Conservation (phyloP, 1,284 basidiomycete species). For the Cryptococcus sp. region DNA sequence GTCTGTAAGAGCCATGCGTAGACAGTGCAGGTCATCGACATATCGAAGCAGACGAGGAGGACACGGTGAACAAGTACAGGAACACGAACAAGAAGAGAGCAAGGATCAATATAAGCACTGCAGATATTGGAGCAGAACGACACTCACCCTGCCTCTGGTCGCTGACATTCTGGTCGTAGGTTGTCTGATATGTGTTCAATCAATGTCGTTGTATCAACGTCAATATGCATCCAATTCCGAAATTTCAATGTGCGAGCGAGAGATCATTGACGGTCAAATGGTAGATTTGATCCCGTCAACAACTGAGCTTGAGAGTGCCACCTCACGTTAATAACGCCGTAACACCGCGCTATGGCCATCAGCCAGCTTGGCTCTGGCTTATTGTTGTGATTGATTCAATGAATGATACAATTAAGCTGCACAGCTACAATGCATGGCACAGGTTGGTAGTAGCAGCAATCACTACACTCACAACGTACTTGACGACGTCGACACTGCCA, state of each 20-base stretch:
- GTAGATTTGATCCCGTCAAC: slow-evolving; percentile 3
- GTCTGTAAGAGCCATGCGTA: slow-evolving; percentile 62
- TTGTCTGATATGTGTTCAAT: not conserved
- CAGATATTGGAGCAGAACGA: not conserved
- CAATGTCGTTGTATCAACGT: not conserved
- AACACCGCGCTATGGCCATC: not conserved
- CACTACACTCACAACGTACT: too few relatives aligned
- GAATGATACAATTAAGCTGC: too few relatives aligned
- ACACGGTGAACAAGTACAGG: too few relatives aligned
- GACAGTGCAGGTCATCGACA: not conserved
- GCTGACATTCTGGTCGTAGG: slow-evolving; percentile 25
- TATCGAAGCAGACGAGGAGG: too few relatives aligned
- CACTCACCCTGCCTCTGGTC: slow-evolving; percentile 31
- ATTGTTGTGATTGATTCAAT: too few relatives aligned
- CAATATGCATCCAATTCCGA: not conserved
- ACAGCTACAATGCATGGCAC: too few relatives aligned
- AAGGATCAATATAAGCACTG: not conserved
- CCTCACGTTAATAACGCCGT: not conserved
- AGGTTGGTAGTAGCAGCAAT: too few relatives aligned
- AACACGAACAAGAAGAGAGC: too few relatives aligned
- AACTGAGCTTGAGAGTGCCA: not conserved
- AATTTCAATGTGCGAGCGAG: not conserved
- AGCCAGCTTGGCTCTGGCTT: too few relatives aligned
- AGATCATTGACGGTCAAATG: not conserved
- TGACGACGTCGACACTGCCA: too few relatives aligned